Evolutionary conservation across 257 asterid genomes (phyloP).

Genomic region (Euphrasia confusa): DNA sequence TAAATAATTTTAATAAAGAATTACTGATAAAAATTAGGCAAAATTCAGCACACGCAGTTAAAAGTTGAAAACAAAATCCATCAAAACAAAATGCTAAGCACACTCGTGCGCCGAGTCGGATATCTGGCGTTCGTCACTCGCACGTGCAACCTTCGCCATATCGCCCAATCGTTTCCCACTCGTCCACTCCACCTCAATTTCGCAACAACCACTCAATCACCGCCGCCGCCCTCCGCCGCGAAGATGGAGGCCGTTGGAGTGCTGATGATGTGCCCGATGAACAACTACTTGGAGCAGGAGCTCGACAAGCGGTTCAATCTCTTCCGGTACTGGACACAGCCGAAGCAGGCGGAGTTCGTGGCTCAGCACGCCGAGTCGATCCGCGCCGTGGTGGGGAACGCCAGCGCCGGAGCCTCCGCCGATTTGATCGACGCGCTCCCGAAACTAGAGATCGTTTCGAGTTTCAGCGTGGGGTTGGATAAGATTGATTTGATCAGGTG

Average conservation of each 20-base stretch:
- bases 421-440: constrained; percentile 64
- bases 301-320: constrained; percentile 68
- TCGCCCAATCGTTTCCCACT: constrained; percentile 12
- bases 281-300: constrained; percentile 54
- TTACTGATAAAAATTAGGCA: too few relatives aligned
- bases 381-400: constrained; percentile 66
- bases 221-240: constrained; percentile 15
- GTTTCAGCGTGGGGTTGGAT: constrained; percentile 77
- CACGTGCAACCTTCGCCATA: constrained; percentile 21
- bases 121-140: constrained; percentile 21
- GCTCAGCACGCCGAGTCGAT: constrained; percentile 46
- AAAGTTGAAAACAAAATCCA: neutral
- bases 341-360: constrained; percentile 42
- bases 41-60: too few relatives aligned
- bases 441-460: constrained; percentile 61
- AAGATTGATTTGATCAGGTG: constrained; percentile 72
- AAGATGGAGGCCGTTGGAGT: constrained; percentile 63
- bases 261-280: constrained; percentile 55
- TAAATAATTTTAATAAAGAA: too few relatives aligned
- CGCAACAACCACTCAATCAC: constrained; percentile 24
- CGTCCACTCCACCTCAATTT: constrained; percentile 23
- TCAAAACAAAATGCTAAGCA: constrained; percentile 16
- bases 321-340: constrained; percentile 56
- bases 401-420: constrained; percentile 47
- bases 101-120: constrained; percentile 18